Percentiles rank a stretch among this genome's conserved stretches.
phyloP scores from a whole-genome alignment of 345 rosid genomes.

The Arabidopsis arenosa region DNA sequence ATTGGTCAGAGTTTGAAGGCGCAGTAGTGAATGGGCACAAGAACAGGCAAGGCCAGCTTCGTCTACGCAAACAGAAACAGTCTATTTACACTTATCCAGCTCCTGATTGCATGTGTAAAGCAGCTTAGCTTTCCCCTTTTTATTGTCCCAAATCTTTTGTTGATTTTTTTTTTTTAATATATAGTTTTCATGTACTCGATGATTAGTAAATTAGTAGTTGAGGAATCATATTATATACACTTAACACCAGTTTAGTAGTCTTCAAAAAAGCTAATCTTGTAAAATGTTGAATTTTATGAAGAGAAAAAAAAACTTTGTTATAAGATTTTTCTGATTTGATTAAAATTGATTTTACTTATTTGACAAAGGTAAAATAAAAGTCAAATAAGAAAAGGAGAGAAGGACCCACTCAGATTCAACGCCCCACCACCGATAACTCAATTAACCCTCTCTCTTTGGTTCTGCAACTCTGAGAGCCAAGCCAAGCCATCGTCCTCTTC shows the following conservation, averaged over 20 bases:
- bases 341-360: too few relatives aligned
- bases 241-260: too few relatives aligned
- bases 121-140: slow-evolving; percentile 26
- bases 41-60: slow-evolving; percentile 79
- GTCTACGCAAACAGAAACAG: slow-evolving; percentile 75
- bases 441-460: not conserved
- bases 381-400: slow-evolving; percentile 25
- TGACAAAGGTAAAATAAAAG: not conserved
- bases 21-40: slow-evolving; percentile 72
- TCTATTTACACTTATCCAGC: slow-evolving; percentile 96
- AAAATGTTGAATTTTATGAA: too few relatives aligned
- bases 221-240: not conserved
- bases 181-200: not conserved
- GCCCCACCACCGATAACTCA: slow-evolving; percentile 30
- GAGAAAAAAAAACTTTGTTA: too few relatives aligned
- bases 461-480: not conserved
- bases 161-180: not conserved
- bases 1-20: slow-evolving; percentile 76
- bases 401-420: slow-evolving; percentile 47
- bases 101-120: slow-evolving; percentile 89
- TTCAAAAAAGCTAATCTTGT: too few relatives aligned
- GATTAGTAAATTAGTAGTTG: not conserved
- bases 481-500: not conserved
- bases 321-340: too few relatives aligned
- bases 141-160: not conserved